phyloP scores from a whole-genome alignment of 495 filamentous ascomycete species.

The Penicillium desertorum region DNA sequence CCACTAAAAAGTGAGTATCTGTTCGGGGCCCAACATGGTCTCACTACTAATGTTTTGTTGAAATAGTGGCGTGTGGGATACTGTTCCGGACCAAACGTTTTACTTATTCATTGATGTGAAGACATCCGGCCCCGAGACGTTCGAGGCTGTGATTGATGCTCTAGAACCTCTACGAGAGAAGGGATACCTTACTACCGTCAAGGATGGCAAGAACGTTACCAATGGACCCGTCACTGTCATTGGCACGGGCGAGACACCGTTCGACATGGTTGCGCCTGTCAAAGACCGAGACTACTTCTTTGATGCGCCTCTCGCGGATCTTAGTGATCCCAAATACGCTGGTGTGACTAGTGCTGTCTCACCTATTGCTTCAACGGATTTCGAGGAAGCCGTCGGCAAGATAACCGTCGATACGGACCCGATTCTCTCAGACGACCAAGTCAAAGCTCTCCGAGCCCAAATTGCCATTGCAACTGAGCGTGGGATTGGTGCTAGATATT shows the following conservation, averaged over 20 bases:
- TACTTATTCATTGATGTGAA: conserved; percentile 76
- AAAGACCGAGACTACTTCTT: conserved; percentile 59
- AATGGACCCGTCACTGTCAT: conserved; percentile 70
- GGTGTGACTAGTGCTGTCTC: conserved; percentile 49
- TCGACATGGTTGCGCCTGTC: conserved; percentile 56
- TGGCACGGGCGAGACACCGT: conserved; percentile 75
- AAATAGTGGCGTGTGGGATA: conserved; percentile 47
- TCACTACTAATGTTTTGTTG: conserved; percentile 1
- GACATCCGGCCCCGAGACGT: conserved; percentile 50
- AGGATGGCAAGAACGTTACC: conserved; percentile 47
- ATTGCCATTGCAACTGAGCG: conserved; percentile 59
- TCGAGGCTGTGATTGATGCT: conserved; percentile 57
- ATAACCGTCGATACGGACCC: conserved; percentile 33
- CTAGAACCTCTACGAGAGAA: conserved; percentile 63
- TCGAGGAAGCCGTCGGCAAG: conserved; percentile 41
- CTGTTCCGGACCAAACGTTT: conserved; percentile 58
- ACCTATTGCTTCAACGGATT: conserved; percentile 53
- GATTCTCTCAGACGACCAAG: conserved; percentile 49
- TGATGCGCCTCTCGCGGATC: conserved; percentile 55
- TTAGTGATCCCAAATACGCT: conserved; percentile 41
- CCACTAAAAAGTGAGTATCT: conserved; percentile 41
- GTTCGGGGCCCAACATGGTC: neutral
- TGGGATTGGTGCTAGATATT: conserved; percentile 69
- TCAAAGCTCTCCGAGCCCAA: conserved; percentile 57
- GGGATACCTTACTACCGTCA: conserved; percentile 59